phyloP scores from a whole-genome alignment of 305 asterid species.

The Solanum aculeatissimum region DNA sequence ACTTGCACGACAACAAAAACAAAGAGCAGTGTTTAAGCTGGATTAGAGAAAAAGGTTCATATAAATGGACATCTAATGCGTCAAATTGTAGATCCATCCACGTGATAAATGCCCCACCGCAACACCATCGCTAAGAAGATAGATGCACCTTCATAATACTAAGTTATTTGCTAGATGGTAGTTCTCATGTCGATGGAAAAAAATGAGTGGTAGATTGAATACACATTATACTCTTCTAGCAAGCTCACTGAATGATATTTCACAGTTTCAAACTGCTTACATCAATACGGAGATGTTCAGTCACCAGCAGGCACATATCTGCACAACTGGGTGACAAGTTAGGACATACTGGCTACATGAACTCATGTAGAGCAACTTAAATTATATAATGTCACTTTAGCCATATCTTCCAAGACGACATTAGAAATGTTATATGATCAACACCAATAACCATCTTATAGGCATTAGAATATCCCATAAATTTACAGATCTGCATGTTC shows the following conservation, averaged over 20 bases:
- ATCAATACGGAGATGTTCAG: background rate
- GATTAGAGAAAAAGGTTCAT: background rate
- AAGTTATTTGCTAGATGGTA: background rate
- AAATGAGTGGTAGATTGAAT: background rate
- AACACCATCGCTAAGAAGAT: background rate
- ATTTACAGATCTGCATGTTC: background rate
- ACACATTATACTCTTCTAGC: background rate
- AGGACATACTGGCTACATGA: background rate
- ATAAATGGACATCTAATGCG: background rate
- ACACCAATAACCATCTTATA: background rate
- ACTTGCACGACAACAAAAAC: background rate
- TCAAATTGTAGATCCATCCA: background rate
- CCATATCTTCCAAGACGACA: background rate
- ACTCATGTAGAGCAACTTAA: background rate
- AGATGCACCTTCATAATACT: background rate
- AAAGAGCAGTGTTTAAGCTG: background rate
- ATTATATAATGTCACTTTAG: background rate
- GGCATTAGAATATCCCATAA: background rate
- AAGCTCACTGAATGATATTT: background rate
- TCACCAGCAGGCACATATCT: background rate
- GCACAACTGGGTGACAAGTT: background rate
- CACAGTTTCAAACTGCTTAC: background rate
- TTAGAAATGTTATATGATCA: background rate
- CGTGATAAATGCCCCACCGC: background rate
- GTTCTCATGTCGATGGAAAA: background rate